Evolutionary conservation across 208 protist species (phyloP).

Genomic region (Leishmania braziliensis): DNA sequence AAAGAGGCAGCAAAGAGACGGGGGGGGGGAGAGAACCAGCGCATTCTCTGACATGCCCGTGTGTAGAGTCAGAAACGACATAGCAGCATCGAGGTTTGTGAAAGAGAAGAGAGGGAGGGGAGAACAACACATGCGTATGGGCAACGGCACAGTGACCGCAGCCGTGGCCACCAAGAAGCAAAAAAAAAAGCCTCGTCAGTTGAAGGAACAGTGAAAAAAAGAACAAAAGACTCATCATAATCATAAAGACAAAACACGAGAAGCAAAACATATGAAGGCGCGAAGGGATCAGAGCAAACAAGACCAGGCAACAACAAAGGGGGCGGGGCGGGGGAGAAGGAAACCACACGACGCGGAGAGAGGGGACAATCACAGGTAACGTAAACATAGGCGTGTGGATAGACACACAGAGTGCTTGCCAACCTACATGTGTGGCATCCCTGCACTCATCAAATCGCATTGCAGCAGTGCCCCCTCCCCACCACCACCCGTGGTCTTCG

Average conservation of each 20-base stretch:
- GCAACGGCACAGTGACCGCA: not conserved
- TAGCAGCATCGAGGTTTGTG: not conserved
- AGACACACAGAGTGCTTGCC: not conserved
- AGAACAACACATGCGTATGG: not conserved
- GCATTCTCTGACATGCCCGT: not conserved
- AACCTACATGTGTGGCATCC: not conserved
- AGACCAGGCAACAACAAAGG: not conserved
- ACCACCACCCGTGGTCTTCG: too few species aligned
- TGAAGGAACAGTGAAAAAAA: not conserved
- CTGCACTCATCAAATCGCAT: not conserved
- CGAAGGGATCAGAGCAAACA: not conserved
- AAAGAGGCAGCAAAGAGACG: too few species aligned
- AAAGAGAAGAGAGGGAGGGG: not conserved
- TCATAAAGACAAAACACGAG: not conserved
- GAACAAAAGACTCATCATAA: not conserved
- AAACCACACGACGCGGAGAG: not conserved
- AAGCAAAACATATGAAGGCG: not conserved
- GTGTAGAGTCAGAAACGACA: not conserved
- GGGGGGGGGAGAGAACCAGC: not conserved
- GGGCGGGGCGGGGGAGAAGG: not conserved
- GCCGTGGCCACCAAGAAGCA: too few species aligned
- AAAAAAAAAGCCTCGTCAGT: not conserved
- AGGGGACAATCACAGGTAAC: not conserved
- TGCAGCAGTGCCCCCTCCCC: not conserved
- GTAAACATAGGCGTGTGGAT: not conserved